Evolutionary conservation across 2,329 filamentous ascomycete species (phyloP).

Genomic region (Apiospora marii): DNA sequence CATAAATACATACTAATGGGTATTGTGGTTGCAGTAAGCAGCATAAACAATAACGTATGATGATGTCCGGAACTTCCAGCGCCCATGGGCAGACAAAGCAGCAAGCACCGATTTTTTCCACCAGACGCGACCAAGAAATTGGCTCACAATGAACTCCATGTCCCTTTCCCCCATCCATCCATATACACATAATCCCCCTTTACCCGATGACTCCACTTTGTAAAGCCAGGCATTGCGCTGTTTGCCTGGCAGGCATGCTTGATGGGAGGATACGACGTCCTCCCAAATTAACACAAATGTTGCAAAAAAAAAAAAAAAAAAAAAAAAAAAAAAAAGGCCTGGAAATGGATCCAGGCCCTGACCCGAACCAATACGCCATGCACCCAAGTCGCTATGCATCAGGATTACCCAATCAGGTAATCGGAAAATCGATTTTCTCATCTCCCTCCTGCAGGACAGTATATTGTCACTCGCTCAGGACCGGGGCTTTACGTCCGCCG

Average conservation of each 20-base stretch:
- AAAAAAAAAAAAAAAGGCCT: constrained; percentile 13
- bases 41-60: constrained; percentile 12
- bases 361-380: constrained; percentile 22
- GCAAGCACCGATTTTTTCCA: constrained; percentile 7
- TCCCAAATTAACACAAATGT: constrained; percentile 19
- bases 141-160: constrained; percentile 16
- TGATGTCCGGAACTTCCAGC: constrained; percentile 17
- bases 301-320: constrained; percentile 19
- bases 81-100: constrained; percentile 19
- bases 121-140: constrained; percentile 15
- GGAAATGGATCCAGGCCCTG: constrained; percentile 10
- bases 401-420: constrained; percentile 11
- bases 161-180: neutral
- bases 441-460: neutral
- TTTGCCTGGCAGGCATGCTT: neutral
- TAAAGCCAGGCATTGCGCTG: neutral
- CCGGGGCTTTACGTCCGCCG: constrained; percentile 28
- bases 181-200: constrained; percentile 2
- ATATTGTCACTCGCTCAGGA: constrained; percentile 3
- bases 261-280: neutral
- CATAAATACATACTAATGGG: constrained; percentile 22
- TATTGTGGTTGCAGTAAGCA: constrained; percentile 22
- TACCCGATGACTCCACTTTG: constrained; percentile 18
- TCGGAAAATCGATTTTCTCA: neutral
- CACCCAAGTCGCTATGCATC: constrained; percentile 28